Conservation (phyloP, 306 rosid species). For the Dryas octopetala region DNA sequence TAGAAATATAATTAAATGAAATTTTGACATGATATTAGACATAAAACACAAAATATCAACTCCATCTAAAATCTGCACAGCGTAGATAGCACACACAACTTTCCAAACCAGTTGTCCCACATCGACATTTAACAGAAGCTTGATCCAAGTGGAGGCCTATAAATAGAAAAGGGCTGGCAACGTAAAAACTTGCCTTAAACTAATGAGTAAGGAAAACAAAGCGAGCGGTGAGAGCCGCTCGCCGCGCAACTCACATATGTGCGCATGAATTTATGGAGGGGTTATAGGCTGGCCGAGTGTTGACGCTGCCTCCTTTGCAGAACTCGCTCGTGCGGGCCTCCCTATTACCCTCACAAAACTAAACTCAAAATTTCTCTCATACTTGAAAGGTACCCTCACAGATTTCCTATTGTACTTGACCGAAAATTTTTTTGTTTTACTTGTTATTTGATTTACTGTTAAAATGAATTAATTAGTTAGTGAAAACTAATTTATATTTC, state of each 20-base stretch:
- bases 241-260: slow-evolving; percentile 35
- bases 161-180: rapidly evolving
- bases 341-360: slow-evolving; percentile 18
- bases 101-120: slow-evolving; percentile 33
- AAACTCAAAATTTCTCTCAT: neutral
- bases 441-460: too few species aligned
- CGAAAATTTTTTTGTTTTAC: too few species aligned
- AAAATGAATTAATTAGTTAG: too few species aligned
- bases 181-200: neutral
- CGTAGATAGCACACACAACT: too few species aligned
- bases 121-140: neutral
- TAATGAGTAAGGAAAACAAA: slow-evolving; percentile 98
- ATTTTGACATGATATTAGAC: too few species aligned
- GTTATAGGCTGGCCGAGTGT: slow-evolving; percentile 66
- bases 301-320: slow-evolving; percentile 94
- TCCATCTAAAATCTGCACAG: too few species aligned
- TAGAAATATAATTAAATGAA: too few species aligned
- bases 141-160: rapidly evolving
- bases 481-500: too few species aligned
- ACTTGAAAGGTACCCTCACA: too few species aligned
- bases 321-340: slow-evolving; percentile 85
- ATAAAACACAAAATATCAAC: too few species aligned
- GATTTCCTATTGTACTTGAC: too few species aligned
- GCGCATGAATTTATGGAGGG: slow-evolving; percentile 87
- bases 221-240: slow-evolving; percentile 77